These are phyloP conservation scores for Aspergillus kassunensis DNA, from an alignment of 495 filamentous ascomycete genomes.

Conservation along the genomic window DNA sequence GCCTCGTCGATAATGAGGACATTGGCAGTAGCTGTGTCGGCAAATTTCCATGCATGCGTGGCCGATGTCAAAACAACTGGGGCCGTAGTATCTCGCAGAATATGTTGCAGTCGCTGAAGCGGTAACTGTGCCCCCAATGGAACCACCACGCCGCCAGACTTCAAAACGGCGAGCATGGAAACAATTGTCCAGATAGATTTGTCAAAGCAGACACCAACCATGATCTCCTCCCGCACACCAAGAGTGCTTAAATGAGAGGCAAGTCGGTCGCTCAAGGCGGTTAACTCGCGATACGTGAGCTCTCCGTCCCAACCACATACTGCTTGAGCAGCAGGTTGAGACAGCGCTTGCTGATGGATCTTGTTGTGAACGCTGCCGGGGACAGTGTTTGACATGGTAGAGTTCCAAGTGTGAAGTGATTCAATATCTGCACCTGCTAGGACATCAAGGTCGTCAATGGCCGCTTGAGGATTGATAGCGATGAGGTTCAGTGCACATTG, in stretches of 20 bases:
- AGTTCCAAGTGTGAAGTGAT: constrained; percentile 1
- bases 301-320: constrained; percentile 26
- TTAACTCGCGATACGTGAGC: constrained; percentile 34
- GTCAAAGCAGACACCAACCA: constrained; percentile 41
- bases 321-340: neutral
- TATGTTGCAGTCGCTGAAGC: constrained; percentile 38
- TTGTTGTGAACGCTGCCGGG: neutral
- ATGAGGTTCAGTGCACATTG: neutral
- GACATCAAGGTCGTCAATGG: neutral
- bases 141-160: constrained; percentile 46
- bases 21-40: neutral
- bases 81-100: constrained; percentile 31
- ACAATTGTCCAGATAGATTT: constrained; percentile 41
- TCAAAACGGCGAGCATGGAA: constrained; percentile 39
- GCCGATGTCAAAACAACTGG: constrained; percentile 5
- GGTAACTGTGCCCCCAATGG: constrained; percentile 45
- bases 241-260: constrained; percentile 1
- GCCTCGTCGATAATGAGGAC: neutral
- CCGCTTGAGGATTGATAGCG: neutral
- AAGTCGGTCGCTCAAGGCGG: constrained; percentile 26
- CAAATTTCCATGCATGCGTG: neutral
- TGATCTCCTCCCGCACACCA: constrained; percentile 1
- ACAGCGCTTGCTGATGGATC: neutral
- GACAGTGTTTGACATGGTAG: neutral
- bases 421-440: neutral